Evolutionary conservation across 2,329 filamentous ascomycete species (phyloP), one percentile per base, ranked within the genome.

Genomic region (Xylariomycetidae sp.): DNA sequence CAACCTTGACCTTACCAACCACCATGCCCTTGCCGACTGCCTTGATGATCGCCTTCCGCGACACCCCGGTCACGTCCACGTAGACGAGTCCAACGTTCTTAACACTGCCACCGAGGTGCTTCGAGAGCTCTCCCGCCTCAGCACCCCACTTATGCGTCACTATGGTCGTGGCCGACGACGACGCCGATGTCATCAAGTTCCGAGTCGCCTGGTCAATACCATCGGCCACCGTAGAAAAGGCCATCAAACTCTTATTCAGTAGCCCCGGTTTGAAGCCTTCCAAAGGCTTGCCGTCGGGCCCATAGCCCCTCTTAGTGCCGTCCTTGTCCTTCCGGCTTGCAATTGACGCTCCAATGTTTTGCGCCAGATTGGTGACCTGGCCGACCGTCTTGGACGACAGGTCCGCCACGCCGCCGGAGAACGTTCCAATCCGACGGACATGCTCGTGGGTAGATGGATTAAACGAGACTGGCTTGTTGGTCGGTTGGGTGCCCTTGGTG

Each of bases 1-100:
- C 77, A 4, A 82, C 84, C 23, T 80, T 81, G 37, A 90, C 85
- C 44, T 79, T 79, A 22, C 86, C 86, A 5, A 93, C 79, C 0
- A 93, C 81, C 92, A 98, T 96, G 25, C 92, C 88, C 67, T 94
- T 95, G 14, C 89, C 92, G 1, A 96, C 92, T 25, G 83, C 86
- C 68, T 95, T 98, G 55, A 98, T 75, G 26, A 98, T 78, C 0
- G 92, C 92, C 40, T 81, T 78, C 25, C 92, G 74, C 35, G 85
- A 94, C 2, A 98, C 92, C 22, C 92, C 92, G 0, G 89, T 83
- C 2, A 93, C 90, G 50, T 98, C 92, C 40, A 98, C 95, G 56
- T 98, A 98, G 19, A 98, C 92, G 18, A 98, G 70, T 5, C 89
- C 92, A 6, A 96, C 92, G 46, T 96, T 98, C 70, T 92, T 95